These are phyloP conservation scores for Fusarium robinianum DNA, from an alignment of 2,329 filamentous ascomycete genomes.

Conservation along the genomic window DNA sequence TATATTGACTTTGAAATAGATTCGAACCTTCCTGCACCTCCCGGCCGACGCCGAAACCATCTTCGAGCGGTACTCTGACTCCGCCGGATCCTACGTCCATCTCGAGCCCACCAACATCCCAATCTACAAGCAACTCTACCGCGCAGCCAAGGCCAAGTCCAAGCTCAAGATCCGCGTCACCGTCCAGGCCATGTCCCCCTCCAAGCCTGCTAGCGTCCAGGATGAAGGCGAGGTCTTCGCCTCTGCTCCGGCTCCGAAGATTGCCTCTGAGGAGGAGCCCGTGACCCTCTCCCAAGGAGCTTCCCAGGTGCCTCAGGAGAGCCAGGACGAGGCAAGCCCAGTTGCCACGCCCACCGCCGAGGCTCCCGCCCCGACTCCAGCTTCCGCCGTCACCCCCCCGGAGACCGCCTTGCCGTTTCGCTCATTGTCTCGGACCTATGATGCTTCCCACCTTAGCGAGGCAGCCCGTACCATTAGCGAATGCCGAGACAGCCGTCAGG, in stretches of 20 bases:
- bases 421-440: constrained; percentile 36
- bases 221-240: constrained; percentile 49
- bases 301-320: constrained; percentile 15
- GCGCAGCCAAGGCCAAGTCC: constrained; percentile 95
- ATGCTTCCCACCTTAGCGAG: constrained; percentile 34
- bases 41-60: constrained; percentile 49
- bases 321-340: constrained; percentile 18
- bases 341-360: constrained; percentile 24
- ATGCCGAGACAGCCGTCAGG: constrained; percentile 27
- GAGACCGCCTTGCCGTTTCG: constrained; percentile 33
- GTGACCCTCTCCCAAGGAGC: constrained; percentile 18
- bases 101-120: constrained; percentile 77
- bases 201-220: constrained; percentile 55
- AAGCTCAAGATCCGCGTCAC: constrained; percentile 89
- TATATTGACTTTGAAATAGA: constrained; percentile 34
- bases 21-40: constrained; percentile 45
- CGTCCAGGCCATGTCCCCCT: constrained; percentile 40
- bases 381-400: constrained; percentile 20
- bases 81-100: constrained; percentile 76
- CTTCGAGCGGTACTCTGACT: constrained; percentile 96
- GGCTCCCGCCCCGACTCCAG: constrained; percentile 25
- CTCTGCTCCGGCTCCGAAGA: constrained; percentile 11
- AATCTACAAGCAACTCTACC: constrained; percentile 95
- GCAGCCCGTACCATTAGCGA: constrained; percentile 34
- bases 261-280: constrained; percentile 16